phyloP scores from a whole-genome alignment of 441 rosid genomes.

The Gossypium aridum region DNA sequence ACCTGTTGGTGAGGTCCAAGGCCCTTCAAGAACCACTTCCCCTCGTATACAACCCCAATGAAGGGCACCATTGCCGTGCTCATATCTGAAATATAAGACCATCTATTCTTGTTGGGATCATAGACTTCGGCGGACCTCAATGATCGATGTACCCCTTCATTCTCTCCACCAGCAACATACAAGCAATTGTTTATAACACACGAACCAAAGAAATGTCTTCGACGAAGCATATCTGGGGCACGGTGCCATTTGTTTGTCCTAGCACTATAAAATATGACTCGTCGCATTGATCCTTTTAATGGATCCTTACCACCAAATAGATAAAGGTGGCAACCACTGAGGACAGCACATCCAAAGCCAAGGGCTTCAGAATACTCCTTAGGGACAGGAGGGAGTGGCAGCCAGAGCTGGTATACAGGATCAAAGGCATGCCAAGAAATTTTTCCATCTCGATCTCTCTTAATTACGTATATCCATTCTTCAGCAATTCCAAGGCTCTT shows the following conservation, averaged over 20 bases:
- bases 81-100: slow-evolving; percentile 48
- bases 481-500: slow-evolving; percentile 47
- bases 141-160: slow-evolving; percentile 40
- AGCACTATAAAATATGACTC: slow-evolving; percentile 45
- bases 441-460: slow-evolving; percentile 46
- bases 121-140: slow-evolving; percentile 47
- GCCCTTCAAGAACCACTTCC: slow-evolving; percentile 51
- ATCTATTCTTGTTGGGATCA: slow-evolving; percentile 53
- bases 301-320: slow-evolving; percentile 56
- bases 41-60: slow-evolving; percentile 43
- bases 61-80: slow-evolving; percentile 51
- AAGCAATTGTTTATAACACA: slow-evolving; percentile 55
- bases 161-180: slow-evolving; percentile 57
- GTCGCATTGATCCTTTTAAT: slow-evolving; percentile 44
- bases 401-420: slow-evolving; percentile 53
- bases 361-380: slow-evolving; percentile 48
- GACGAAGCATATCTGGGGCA: slow-evolving; percentile 50
- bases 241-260: slow-evolving; percentile 56
- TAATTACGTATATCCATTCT: slow-evolving; percentile 51
- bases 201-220: slow-evolving; percentile 48
- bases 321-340: slow-evolving; percentile 53
- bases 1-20: slow-evolving; percentile 43
- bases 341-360: slow-evolving; percentile 54
- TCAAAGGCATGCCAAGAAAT: slow-evolving; percentile 58
- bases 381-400: slow-evolving; percentile 50